Base-by-base conservation (phyloP, 371 early-diverging fungal genomes). In the Lichtheimia ornata region DNA sequence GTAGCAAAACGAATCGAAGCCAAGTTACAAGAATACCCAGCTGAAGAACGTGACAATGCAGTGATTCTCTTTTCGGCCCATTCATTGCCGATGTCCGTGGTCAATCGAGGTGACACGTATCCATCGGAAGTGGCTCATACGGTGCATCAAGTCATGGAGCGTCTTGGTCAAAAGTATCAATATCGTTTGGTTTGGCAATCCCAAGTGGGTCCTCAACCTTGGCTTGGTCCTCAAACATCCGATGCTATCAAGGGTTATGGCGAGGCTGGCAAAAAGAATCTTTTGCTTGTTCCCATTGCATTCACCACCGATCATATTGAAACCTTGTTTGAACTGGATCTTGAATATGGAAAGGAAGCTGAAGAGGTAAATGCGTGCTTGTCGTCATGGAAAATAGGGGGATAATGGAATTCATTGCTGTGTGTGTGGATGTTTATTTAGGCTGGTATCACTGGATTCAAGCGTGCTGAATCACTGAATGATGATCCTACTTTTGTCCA, bases 261-360 rank as follows among this genome's bases (percentile, higher is more conserved):
- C 5, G 82, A 88, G 52, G 72, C 81, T 47, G 94, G 95, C 3
- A 72, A 87, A 65, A 91, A 89, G 61, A 87, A 95, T 61, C 62
- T 94, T 45, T 72, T 97, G 17, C 73, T 94, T 27, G 91, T 97
- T 0, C 98, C 98, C 4, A 90, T 98, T 68, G 97, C 97, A 0
- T 98, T 98, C 59, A 96, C 95, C 4, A 91, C 91, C 28, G 98
- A 98, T 67, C 98, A 98, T 71, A 91, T 98, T 53, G 98, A 98
- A 73, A 98, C 98, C 2, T 65, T 98, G 57, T 98, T 85, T 81
- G 98, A 98, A 84, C 77, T 98, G 53, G 98, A 97, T 76, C 63
- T 91, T 18, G 96, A 96, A 66, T 96, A 96, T 67, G 91, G 89
- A 2, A 78, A 92, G 35, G 82, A 91, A n/a, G 98, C 97, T 0